phyloP scores from a whole-genome alignment of 192 early-diverging fungal genomes.

The Podila clonocystis region DNA sequence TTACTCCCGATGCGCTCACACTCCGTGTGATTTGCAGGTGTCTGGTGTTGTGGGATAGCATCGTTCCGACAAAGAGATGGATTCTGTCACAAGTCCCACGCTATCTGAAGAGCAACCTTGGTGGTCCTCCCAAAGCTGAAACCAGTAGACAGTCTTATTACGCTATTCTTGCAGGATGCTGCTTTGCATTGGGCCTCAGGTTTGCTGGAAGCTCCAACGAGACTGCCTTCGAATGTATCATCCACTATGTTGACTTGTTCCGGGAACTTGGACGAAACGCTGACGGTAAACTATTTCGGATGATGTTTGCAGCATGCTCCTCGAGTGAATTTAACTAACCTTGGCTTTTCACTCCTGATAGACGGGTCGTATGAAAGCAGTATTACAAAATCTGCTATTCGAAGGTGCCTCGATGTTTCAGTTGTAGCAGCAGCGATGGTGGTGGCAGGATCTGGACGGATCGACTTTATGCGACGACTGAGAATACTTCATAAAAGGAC shows the following conservation, averaged over 20 bases:
- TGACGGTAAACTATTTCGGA: slow-evolving; percentile 50
- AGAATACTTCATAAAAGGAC: slow-evolving; percentile 60
- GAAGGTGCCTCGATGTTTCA: slow-evolving; percentile 76
- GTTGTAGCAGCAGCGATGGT: slow-evolving; percentile 72
- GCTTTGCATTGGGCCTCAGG: slow-evolving; percentile 72
- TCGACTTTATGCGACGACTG: slow-evolving; percentile 68
- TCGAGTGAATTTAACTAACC: neutral
- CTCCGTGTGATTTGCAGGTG: slow-evolving; percentile 73
- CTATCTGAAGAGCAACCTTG: slow-evolving; percentile 56
- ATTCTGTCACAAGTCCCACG: slow-evolving; percentile 67
- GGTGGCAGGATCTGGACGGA: slow-evolving; percentile 84
- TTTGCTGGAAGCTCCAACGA: slow-evolving; percentile 71
- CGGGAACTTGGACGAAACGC: slow-evolving; percentile 27
- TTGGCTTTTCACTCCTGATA: slow-evolving; percentile 12
- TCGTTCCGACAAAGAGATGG: slow-evolving; percentile 74
- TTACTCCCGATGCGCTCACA: slow-evolving; percentile 78
- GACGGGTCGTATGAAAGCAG: slow-evolving; percentile 65
- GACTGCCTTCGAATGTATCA: slow-evolving; percentile 57
- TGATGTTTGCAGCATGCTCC: slow-evolving; percentile 6
- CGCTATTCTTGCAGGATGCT: slow-evolving; percentile 72
- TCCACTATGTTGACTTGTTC: slow-evolving; percentile 66
- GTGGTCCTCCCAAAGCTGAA: slow-evolving; percentile 16
- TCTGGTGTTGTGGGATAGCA: slow-evolving; percentile 80
- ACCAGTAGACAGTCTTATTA: slow-evolving; percentile 69
- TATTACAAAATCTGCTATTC: slow-evolving; percentile 69